phyloP scores from a whole-genome alignment of 2,329 filamentous ascomycete species.

The Ophiostoma sp. region DNA sequence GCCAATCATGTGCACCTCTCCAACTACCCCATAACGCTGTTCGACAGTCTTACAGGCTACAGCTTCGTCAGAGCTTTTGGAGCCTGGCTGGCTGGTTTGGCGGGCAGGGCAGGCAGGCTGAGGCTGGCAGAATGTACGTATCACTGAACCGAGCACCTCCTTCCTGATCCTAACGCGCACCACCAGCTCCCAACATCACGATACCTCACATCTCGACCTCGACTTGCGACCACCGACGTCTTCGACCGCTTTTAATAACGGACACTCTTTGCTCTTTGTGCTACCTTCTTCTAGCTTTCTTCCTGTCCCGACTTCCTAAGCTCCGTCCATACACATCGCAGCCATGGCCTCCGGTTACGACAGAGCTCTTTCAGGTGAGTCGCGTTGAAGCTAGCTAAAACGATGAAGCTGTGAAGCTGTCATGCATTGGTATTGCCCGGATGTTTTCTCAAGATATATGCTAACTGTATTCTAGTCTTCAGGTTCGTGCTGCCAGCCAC shows the following conservation, averaged over 20 bases:
- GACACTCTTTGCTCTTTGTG: neutral
- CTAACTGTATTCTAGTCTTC: constrained; percentile 56
- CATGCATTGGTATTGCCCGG: neutral
- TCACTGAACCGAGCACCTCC: constrained; percentile 16
- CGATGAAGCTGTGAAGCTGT: neutral
- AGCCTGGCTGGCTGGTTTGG: constrained; percentile 23
- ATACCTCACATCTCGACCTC: constrained; percentile 11
- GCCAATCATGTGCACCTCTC: neutral
- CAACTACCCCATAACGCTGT: neutral
- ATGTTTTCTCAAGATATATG: neutral
- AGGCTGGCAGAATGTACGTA: constrained; percentile 17
- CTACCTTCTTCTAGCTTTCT: neutral
- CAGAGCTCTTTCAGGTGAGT: constrained; percentile 93
- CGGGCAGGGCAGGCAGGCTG: constrained; percentile 12
- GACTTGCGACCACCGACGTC: neutral
- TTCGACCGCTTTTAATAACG: neutral
- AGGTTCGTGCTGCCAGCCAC: constrained; percentile 49
- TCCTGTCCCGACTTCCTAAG: neutral
- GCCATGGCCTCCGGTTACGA: constrained; percentile 91
- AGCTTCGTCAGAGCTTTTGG: constrained; percentile 30
- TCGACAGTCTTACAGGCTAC: constrained; percentile 12
- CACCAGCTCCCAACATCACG: constrained; percentile 15
- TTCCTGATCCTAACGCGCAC: constrained; percentile 22
- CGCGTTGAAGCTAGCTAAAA: neutral
- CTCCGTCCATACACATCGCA: constrained; percentile 15